Evolutionary conservation across 2,329 filamentous ascomycete genomes (phyloP), one percentile per base, ranked within the genome.

Genomic region (Pseudopyrenochaeta lycopersici): DNA sequence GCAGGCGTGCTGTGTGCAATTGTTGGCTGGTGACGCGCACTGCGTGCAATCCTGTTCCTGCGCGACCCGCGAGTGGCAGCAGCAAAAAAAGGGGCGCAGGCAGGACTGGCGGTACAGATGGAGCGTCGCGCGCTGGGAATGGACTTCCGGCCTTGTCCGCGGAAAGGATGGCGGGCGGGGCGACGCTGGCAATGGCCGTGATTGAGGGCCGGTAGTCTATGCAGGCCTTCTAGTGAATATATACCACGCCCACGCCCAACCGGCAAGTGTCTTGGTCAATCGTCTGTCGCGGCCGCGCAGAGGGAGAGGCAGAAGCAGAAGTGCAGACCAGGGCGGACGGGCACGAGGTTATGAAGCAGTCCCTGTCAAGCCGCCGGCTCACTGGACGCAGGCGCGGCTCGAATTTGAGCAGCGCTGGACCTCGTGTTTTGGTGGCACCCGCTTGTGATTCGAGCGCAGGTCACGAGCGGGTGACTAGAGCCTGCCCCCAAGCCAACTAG

Each of bases 41-140:
- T 46, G 53, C 41, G 15, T 43, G 36, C 46, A 59, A 61, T 54
- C 60, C 51, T 59, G 62, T 52, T 62, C 41, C 52, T 54, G 56
- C 18, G 54, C 57, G 20, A 42, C 46, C 45, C 53, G 56, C 49
- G 27, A 47, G 36, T 35, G 48, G 54, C 56, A 46, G 32, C 49
- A 31, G 43, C 32, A 47, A 20, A 52, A 60, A 61, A 53, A 57
- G 62, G 57, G 58, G 62, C 58, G 47, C 55, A 49, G 39, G 58
- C 63, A 70, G 67, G 68, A 72, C 67, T 71, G 68, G 66, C 66
- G 60, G 60, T 68, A 67, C 62, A 52, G 62, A 49, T 62, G 62
- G 48, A 40, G 64, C 54, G 66, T 66, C 62, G 64, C 58, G 65
- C 47, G 49, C 56, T 58, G 58, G 52, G 58, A 51, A 60, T 62